Evolutionary conservation across 257 asterid genomes (phyloP), one percentile per base, ranked within the genome.

Genomic region (Plantago major): DNA sequence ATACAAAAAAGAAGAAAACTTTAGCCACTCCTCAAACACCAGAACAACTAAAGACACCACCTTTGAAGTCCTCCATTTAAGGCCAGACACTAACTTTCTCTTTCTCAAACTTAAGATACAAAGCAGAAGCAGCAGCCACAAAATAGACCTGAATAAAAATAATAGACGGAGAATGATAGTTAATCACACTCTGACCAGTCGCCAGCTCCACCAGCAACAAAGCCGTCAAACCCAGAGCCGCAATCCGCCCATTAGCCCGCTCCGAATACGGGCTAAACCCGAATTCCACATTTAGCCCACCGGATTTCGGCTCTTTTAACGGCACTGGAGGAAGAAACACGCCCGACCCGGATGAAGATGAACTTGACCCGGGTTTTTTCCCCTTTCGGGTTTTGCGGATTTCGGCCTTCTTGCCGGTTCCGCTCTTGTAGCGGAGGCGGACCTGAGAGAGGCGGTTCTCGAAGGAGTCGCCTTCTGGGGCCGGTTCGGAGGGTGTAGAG

Each of bases 201-300:
- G 96, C 97, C 19, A 89, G 83, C 82, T 92, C 99, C 78, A 92
- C 97, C 73, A 82, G 15, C 7, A 92, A 9, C 88, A 92, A 53
- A 28, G 97, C 96, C n/a, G 88, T 5, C 11, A 92, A 52, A 5
- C 97, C 99, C 11, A 92, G 79, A 16, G 76, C 47, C n/a, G 96
- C 97, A 1, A 85, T 71, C 76, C 97, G 82, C 0, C 99, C 95
- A 17, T 92, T 89, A 62, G 81, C 70, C 75, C 89, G 81, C 66
- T 92, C 97, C 60, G 96, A 83, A 67, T 72, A 92, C 47, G 84
- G 91, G 12, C 89, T 89, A 72, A 92, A 92, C 75, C 99, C 97
- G 85, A 89, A 92, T 65, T 89, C 99, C 62, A 89, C 96, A 0
- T 55, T 74, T 78, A 92, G 18, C 16, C 99, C 99, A 28, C 71